Base-by-base conservation (phyloP, 306 rosid genomes). In the Cyclanthera cordifolia region DNA sequence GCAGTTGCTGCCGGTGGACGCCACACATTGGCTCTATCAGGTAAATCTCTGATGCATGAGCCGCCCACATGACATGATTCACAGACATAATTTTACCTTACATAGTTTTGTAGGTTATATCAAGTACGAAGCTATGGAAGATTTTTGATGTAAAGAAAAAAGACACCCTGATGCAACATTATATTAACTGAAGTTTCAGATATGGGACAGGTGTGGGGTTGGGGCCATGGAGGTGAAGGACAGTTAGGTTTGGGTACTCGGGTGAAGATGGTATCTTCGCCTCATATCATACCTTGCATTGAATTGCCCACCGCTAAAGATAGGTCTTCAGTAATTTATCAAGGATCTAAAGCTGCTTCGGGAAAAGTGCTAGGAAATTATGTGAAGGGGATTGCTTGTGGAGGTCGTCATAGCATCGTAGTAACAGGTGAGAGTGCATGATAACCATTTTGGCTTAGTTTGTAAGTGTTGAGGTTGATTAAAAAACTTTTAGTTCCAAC, bases 211-310 rank as follows among this genome's bases (percentile, higher is more conserved):
- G 97, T 88, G 73, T 91, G 97, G 97, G 97, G 97, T 82, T 91
- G 97, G 96, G 97, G 97, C 91, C 87, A 91, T 77, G 97, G 97
- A 82, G 97, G 96, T 11, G 96, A 91, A 84, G 97, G 97, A 63
- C 97, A 91, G 76, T 94, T 91, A 69, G 97, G 97, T 79, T 82
- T 89, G 91, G 97, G 96, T 70, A 79, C 95, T 37, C 86, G 96
- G 65, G 85, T 91, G 61, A 88, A 89, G 88, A 89, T 81, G 88
- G 86, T 89, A 16, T 79, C 95, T 72, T 76, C 95, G 21, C 97
- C 96, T 75, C 96, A 87, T 76, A 76, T 78, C 74, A 84, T 91
- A 70, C 82, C 88, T 64, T 89, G 96, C 82, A 67, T 81, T 37
- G 90, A 91, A 61, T 75, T 77, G 34, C 80, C 84, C 39, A 23